phyloP scores from a whole-genome alignment of 2,329 filamentous ascomycete genomes.

The Aspergillus piperis region DNA sequence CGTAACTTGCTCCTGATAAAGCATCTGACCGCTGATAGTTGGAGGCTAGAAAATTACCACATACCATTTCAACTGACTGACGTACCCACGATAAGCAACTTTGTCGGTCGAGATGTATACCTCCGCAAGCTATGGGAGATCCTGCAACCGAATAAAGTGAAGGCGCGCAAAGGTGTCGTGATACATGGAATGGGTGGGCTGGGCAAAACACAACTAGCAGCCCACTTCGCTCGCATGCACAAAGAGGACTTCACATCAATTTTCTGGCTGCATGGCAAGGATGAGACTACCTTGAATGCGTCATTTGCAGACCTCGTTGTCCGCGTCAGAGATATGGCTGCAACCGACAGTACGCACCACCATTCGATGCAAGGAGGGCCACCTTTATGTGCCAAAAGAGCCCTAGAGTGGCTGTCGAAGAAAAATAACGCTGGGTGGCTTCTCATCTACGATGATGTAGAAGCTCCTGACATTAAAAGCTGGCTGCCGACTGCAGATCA shows the following conservation, averaged over 20 bases:
- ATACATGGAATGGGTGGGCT: slow-evolving; percentile 1
- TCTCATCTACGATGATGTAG: too few species aligned
- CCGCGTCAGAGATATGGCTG: background rate
- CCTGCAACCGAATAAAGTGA: background rate
- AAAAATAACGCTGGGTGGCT: too few species aligned
- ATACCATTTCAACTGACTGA: background rate
- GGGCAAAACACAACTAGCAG: slow-evolving; percentile 6
- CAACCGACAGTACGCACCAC: too few species aligned
- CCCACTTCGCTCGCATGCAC: background rate
- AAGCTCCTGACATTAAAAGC: too few species aligned
- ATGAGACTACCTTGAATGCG: background rate
- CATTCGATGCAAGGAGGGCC: background rate
- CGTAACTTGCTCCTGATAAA: too few species aligned
- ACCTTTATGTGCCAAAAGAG: background rate
- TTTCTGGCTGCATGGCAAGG: slow-evolving; percentile 1
- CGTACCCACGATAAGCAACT: background rate
- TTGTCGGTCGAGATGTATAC: background rate
- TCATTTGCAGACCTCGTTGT: background rate
- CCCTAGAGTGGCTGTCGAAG: background rate
- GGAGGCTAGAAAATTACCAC: background rate
- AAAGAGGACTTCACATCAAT: background rate
- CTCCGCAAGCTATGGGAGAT: background rate
- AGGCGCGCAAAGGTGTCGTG: background rate
- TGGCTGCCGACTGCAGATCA: too few species aligned
- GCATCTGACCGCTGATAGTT: background rate